A percentile compares a stretch with the other conserved stretches of the same genome.
Conservation (phyloP, 495 filamentous ascomycete species). For the Glarea lozoyensis region DNA sequence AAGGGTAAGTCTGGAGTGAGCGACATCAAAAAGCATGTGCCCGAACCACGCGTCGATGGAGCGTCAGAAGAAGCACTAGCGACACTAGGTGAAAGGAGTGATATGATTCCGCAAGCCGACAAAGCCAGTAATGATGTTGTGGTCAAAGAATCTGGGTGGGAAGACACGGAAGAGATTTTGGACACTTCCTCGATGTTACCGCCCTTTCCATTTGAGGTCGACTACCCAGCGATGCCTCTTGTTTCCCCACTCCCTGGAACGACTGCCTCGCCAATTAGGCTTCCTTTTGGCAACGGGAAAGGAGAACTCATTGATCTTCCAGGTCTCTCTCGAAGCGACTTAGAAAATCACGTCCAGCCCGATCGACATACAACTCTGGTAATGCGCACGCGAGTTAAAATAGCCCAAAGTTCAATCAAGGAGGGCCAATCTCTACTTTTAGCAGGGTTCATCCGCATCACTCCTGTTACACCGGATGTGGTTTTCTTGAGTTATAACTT, state of each 20-base stretch:
- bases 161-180: conserved; percentile 1
- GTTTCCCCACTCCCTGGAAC: conserved; percentile 85
- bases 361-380: conserved; percentile 56
- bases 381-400: conserved; percentile 62
- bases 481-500: conserved; percentile 71
- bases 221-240: conserved; percentile 71
- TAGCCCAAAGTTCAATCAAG: conserved; percentile 61
- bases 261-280: conserved; percentile 85
- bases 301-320: conserved; percentile 95
- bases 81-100: conserved; percentile 6
- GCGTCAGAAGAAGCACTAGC: not conserved
- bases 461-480: conserved; percentile 53
- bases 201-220: conserved; percentile 58
- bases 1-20: conserved; percentile 54
- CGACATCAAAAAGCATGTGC: conserved; percentile 3
- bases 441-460: conserved; percentile 83
- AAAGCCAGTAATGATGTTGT: not conserved
- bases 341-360: conserved; percentile 58
- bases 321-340: conserved; percentile 63
- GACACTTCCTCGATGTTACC: conserved; percentile 47
- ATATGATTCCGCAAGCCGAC: not conserved
- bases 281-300: conserved; percentile 73
- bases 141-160: not conserved
- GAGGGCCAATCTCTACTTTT: conserved; percentile 77
- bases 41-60: conserved; percentile 5